phyloP scores from a whole-genome alignment of 1,284 basidiomycete species.

The Heliocybe sulcata region DNA sequence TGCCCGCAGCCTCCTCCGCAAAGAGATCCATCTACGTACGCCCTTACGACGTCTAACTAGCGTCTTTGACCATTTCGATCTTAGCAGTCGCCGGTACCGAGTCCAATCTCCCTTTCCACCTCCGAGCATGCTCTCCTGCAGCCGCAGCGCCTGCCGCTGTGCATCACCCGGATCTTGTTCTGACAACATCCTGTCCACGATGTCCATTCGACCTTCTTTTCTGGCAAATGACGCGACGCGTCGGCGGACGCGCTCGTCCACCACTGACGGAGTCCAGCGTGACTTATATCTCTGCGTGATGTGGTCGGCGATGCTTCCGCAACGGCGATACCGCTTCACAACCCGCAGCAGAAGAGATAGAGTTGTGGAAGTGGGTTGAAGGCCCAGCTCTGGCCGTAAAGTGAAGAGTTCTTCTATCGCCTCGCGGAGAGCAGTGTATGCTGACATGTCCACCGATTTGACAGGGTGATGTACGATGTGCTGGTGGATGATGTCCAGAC shows the following conservation, averaged over 20 bases:
- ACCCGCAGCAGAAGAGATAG: slow-evolving; percentile 49
- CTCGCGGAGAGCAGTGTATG: slow-evolving; percentile 25
- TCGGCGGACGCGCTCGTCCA: slow-evolving; percentile 50
- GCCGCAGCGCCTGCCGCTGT: background rate
- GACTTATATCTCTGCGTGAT: slow-evolving; percentile 35
- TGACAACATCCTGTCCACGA: slow-evolving; percentile 28
- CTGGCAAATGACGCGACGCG: slow-evolving; percentile 48
- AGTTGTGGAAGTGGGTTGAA: slow-evolving; percentile 56
- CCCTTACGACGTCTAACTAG: background rate
- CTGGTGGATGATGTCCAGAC: slow-evolving; percentile 25
- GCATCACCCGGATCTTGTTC: background rate
- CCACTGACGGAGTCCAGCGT: slow-evolving; percentile 46
- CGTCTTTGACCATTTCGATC: background rate
- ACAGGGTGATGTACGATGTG: slow-evolving; percentile 16
- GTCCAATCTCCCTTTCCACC: background rate
- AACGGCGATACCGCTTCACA: slow-evolving; percentile 34
- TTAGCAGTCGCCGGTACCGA: background rate
- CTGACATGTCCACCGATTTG: slow-evolving; percentile 9
- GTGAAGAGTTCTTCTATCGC: slow-evolving; percentile 30
- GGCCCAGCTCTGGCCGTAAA: slow-evolving; percentile 33
- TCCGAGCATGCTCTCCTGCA: background rate
- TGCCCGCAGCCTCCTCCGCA: background rate
- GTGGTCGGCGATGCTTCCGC: slow-evolving; percentile 44
- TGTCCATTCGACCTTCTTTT: slow-evolving; percentile 51
- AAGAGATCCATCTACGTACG: background rate